Percentiles rank a stretch among this genome's conserved stretches.
Evolutionary conservation across 352 stramenopile genomes (phyloP).

Genomic region (Phytophthora sp.): DNA sequence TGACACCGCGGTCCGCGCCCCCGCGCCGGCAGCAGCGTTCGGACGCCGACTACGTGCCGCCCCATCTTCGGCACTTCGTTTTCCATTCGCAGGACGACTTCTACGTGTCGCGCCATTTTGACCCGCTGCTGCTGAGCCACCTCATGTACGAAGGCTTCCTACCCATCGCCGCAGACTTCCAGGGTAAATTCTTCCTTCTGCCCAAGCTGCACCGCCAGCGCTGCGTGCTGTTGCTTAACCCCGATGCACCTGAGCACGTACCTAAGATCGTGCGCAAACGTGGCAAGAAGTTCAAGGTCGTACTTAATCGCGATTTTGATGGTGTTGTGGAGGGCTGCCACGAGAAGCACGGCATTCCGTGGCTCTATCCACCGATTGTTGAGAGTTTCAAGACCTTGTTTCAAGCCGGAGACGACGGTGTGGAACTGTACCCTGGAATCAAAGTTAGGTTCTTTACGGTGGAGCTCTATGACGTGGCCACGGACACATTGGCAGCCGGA

Average conservation of each 20-base stretch:
- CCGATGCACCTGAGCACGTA: constrained; percentile 67
- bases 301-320: constrained; percentile 91
- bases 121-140: constrained; percentile 87
- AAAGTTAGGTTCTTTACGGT: constrained; percentile 91
- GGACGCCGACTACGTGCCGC: constrained; percentile 88
- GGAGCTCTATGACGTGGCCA: constrained; percentile 87
- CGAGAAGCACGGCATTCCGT: constrained; percentile 92
- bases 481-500: constrained; percentile 82
- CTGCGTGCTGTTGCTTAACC: constrained; percentile 78
- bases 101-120: constrained; percentile 91
- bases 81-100: constrained; percentile 94
- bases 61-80: constrained; percentile 83
- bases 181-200: constrained; percentile 71
- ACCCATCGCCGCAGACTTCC: constrained; percentile 91
- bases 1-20: constrained; percentile 15
- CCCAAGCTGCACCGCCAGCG: constrained; percentile 92
- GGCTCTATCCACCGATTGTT: constrained; percentile 93
- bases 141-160: constrained; percentile 96
- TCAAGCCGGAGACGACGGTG: constrained; percentile 51
- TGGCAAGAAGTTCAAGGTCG: constrained; percentile 85
- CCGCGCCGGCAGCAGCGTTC: constrained; percentile 32
- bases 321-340: constrained; percentile 91
- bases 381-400: constrained; percentile 80
- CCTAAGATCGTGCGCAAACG: constrained; percentile 92
- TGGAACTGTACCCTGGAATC: constrained; percentile 63